Evolutionary conservation across 2,329 filamentous ascomycete genomes (phyloP).

Genomic region (Penicillium sp.): DNA sequence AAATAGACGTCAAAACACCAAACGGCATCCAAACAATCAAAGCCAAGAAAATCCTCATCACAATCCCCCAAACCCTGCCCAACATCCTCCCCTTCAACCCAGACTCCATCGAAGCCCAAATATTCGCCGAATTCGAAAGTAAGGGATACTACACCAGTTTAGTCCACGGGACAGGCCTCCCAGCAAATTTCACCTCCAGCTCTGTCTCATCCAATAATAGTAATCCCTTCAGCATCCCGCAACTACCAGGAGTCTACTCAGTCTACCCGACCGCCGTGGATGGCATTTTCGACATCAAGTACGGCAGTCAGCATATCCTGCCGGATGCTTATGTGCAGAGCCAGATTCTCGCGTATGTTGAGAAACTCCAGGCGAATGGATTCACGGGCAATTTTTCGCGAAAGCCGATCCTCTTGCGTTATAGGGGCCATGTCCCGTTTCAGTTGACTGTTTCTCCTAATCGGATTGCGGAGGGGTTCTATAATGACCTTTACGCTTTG

Average conservation of each 20-base stretch:
- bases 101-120: conserved; percentile 31
- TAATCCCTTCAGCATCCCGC: conserved; percentile 23
- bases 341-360: conserved; percentile 30
- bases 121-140: conserved; percentile 47
- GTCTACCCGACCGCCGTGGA: conserved; percentile 25
- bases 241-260: conserved; percentile 28
- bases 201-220: conserved; percentile 6
- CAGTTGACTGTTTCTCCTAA: conserved; percentile 37
- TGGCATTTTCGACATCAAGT: conserved; percentile 22
- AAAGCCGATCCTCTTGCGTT: conserved; percentile 39
- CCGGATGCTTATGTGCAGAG: conserved; percentile 30
- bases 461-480: conserved; percentile 47
- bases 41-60: conserved; percentile 47
- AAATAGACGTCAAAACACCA: conserved; percentile 37
- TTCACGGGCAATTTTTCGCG: conserved; percentile 15
- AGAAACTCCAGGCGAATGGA: conserved; percentile 17
- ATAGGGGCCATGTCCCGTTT: conserved; percentile 44
- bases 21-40: conserved; percentile 37
- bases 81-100: conserved; percentile 46
- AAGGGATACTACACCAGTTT: conserved; percentile 46
- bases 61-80: conserved; percentile 46
- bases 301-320: conserved; percentile 21
- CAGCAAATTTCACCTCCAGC: conserved; percentile 16
- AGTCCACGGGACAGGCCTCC: conserved; percentile 45
- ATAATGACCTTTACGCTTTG: conserved; percentile 46